phyloP scores from a whole-genome alignment of 176 grass and related monocot genomes.

The Eremochloa ophiuroides region DNA sequence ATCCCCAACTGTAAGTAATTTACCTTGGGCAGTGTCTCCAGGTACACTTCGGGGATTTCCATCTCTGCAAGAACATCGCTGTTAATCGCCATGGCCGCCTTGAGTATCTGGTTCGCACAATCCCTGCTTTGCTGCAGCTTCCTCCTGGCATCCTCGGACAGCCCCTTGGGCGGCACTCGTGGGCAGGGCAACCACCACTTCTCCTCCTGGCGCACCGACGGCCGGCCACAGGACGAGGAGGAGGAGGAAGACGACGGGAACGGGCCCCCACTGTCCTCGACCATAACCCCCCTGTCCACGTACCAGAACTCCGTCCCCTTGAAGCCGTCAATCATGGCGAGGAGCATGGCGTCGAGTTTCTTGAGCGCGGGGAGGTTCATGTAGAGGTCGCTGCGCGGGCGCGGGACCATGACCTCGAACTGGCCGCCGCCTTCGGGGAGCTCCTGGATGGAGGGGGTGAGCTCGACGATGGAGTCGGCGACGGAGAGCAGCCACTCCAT shows the following conservation, averaged over 20 bases:
- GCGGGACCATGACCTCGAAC: conserved; percentile 96
- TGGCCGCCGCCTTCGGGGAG: conserved; percentile 73
- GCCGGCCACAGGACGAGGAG: conserved; percentile 49
- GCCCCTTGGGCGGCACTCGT: conserved; percentile 68
- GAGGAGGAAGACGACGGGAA: conserved; percentile 51
- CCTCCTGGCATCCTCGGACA: conserved; percentile 77
- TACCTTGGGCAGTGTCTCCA: conserved; percentile 95
- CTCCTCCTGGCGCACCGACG: conserved; percentile 89
- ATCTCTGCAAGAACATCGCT: conserved; percentile 85
- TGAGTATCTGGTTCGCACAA: conserved; percentile 94
- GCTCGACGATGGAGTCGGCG: conserved; percentile 89
- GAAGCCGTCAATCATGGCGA: conserved; percentile 85
- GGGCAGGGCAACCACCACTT: conserved; percentile 99
- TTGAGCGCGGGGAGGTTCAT: conserved; percentile 95
- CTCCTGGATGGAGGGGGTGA: conserved; percentile 84
- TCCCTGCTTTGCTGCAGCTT: conserved; percentile 89
- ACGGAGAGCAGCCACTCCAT: conserved; percentile 95
- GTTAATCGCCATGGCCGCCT: conserved; percentile 97
- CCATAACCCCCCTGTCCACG: conserved; percentile 77
- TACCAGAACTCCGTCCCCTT: conserved; percentile 88
- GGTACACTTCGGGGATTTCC: conserved; percentile 84
- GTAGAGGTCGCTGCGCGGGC: conserved; percentile 78
- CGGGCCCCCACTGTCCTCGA: conserved; percentile 61
- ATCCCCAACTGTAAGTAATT: not conserved
- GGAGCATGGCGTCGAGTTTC: conserved; percentile 96